Percentiles rank a stretch among this genome's conserved stretches.
Conservation (phyloP, 495 filamentous ascomycete genomes). For the Jackrogersella minutella region DNA sequence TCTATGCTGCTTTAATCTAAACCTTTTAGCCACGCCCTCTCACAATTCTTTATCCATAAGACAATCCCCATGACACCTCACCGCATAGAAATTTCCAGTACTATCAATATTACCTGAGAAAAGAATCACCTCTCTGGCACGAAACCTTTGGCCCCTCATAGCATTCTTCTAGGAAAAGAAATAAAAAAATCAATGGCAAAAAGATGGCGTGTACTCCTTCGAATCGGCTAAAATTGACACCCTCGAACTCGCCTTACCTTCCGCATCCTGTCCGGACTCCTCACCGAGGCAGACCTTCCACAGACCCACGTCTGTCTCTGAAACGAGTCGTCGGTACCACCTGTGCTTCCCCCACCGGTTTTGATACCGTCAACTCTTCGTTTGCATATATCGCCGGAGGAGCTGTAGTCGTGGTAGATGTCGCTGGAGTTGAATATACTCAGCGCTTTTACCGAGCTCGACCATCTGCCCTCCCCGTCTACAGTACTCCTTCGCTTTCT, state of each 20-base stretch:
- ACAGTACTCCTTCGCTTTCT: constrained; percentile 49
- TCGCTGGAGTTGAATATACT: constrained; percentile 75
- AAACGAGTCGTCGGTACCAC: constrained; percentile 89
- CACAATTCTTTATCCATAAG: constrained; percentile 18
- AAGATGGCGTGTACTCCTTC: constrained; percentile 66
- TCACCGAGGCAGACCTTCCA: constrained; percentile 56
- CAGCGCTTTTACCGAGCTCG: constrained; percentile 92
- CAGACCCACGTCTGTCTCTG: constrained; percentile 69
- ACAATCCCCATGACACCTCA: constrained; percentile 39
- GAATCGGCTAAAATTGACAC: constrained; percentile 76
- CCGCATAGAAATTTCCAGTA: constrained; percentile 37
- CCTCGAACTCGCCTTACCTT: constrained; percentile 78
- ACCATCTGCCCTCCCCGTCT: constrained; percentile 76
- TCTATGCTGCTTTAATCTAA: constrained; percentile 17
- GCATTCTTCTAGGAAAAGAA: constrained; percentile 38
- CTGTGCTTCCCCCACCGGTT: constrained; percentile 81
- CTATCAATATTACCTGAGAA: constrained; percentile 39
- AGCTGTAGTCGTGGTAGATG: constrained; percentile 85
- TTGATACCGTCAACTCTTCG: constrained; percentile 77
- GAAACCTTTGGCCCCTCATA: constrained; percentile 6
- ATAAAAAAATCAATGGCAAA: constrained; percentile 59
- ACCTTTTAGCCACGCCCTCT: constrained; percentile 11
- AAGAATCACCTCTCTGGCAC: constrained; percentile 7
- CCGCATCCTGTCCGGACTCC: constrained; percentile 69
- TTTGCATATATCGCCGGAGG: constrained; percentile 94